These are phyloP conservation scores for Helicostylum pulchrum DNA, from an alignment of 192 early-diverging fungal genomes.

Conservation along the genomic window DNA sequence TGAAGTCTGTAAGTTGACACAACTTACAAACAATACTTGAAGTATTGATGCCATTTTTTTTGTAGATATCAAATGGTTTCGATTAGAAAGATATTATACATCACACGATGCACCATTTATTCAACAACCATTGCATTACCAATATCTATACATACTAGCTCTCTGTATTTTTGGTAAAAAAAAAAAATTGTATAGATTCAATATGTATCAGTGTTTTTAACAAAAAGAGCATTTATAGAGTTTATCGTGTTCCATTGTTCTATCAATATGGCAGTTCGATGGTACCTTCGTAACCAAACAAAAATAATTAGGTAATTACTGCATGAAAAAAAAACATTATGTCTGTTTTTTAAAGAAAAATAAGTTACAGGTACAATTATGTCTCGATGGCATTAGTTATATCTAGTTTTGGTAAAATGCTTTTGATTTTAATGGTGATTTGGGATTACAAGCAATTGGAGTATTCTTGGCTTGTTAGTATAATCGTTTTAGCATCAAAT, in stretches of 20 bases:
- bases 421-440: conserved; percentile 85
- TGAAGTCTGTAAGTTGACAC: conserved; percentile 68
- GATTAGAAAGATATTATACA: conserved; percentile 68
- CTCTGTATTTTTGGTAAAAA: conserved; percentile 62
- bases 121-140: conserved; percentile 58
- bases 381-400: conserved; percentile 71
- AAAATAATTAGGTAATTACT: conserved; percentile 24
- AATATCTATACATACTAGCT: conserved; percentile 75
- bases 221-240: conserved; percentile 32
- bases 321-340: too few species aligned
- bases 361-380: conserved; percentile 52
- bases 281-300: conserved; percentile 20
- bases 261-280: conserved; percentile 48
- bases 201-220: too few species aligned
- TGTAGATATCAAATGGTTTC: conserved; percentile 85
- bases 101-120: conserved; percentile 57
- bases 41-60: not conserved
- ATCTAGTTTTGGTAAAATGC: conserved; percentile 83
- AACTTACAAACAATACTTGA: not conserved
- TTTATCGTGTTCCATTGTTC: conserved; percentile 58
- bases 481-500: conserved; percentile 74
- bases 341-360: not conserved
- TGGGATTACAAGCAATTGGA: conserved; percentile 86
- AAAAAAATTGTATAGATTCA: not conserved
- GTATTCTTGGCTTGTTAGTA: conserved; percentile 78